phyloP scores from a whole-genome alignment of 1,284 basidiomycete genomes.

The Irpex rosettiformis region DNA sequence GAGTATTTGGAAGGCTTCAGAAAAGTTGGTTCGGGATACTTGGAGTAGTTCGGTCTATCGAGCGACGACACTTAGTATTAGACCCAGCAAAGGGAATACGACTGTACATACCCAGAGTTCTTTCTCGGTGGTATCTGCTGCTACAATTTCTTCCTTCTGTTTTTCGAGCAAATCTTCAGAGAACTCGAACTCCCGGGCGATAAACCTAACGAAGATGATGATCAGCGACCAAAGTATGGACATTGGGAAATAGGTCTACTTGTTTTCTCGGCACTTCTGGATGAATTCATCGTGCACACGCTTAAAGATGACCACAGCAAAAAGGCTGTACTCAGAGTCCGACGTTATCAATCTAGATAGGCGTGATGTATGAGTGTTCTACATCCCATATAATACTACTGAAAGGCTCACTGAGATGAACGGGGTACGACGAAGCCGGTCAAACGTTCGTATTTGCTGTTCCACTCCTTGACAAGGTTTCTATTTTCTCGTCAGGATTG shows the following conservation, averaged over 20 bases:
- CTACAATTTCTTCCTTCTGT: slow-evolving; percentile 80
- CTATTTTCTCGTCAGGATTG: slow-evolving; percentile 39
- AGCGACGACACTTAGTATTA: not conserved
- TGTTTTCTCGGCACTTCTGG: slow-evolving; percentile 91
- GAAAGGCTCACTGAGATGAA: slow-evolving; percentile 69
- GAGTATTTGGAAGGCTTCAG: slow-evolving; percentile 93
- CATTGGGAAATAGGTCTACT: slow-evolving; percentile 1
- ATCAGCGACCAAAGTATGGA: not conserved
- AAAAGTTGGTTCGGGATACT: slow-evolving; percentile 93
- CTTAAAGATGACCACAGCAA: slow-evolving; percentile 88
- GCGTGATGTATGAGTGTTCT: not conserved
- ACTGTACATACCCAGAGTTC: slow-evolving; percentile 82
- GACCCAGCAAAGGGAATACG: not conserved
- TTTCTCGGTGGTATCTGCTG: slow-evolving; percentile 86
- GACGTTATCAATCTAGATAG: slow-evolving; percentile 56
- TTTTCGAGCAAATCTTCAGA: slow-evolving; percentile 84
- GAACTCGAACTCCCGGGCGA: slow-evolving; percentile 92
- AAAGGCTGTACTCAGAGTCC: slow-evolving; percentile 90
- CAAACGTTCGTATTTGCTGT: slow-evolving; percentile 84
- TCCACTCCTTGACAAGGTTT: slow-evolving; percentile 86
- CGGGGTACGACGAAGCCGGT: slow-evolving; percentile 94
- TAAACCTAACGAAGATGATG: slow-evolving; percentile 53
- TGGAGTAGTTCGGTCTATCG: slow-evolving; percentile 89
- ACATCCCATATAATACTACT: not conserved
- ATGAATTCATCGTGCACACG: slow-evolving; percentile 90